A percentile compares a stretch with the other conserved stretches of the same genome.
phyloP scores from a whole-genome alignment of 192 early-diverging fungal genomes.

The Coemansia sp. region DNA sequence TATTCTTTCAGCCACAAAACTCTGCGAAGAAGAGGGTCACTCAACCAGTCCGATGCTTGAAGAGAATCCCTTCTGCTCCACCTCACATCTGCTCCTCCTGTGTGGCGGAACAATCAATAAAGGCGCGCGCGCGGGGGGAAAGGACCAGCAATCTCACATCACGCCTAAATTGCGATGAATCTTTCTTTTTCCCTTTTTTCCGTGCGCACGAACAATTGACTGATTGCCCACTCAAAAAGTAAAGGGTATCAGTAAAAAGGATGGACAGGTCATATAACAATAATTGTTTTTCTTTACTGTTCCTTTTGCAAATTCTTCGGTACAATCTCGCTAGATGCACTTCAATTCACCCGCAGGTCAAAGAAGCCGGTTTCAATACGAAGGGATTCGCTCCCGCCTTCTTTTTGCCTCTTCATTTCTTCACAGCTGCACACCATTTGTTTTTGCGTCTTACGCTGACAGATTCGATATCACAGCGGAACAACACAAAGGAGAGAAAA shows the following conservation, averaged over 20 bases:
- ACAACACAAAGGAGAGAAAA: neutral
- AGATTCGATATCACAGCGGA: slow-evolving; percentile 10
- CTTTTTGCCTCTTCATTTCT: neutral
- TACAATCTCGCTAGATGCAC: neutral
- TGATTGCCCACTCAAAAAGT: neutral
- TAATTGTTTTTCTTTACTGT: neutral
- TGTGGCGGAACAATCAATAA: slow-evolving; percentile 2
- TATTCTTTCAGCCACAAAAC: neutral
- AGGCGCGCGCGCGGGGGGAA: neutral
- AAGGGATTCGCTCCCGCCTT: neutral
- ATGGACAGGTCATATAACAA: neutral
- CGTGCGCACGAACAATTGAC: neutral
- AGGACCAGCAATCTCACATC: neutral
- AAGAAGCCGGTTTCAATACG: neutral
- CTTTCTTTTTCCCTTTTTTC: neutral
- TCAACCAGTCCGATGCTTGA: slow-evolving; percentile 4
- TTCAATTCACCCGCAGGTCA: slow-evolving; percentile 8
- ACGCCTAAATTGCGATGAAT: neutral
- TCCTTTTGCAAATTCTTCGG: neutral
- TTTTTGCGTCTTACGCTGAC: neutral
- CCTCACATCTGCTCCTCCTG: neutral
- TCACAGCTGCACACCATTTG: neutral
- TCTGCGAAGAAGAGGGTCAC: neutral
- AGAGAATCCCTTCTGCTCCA: neutral
- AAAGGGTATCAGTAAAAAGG: slow-evolving; percentile 1